phyloP scores from a whole-genome alignment of 305 asterid genomes.

The Rubia peregrina region DNA sequence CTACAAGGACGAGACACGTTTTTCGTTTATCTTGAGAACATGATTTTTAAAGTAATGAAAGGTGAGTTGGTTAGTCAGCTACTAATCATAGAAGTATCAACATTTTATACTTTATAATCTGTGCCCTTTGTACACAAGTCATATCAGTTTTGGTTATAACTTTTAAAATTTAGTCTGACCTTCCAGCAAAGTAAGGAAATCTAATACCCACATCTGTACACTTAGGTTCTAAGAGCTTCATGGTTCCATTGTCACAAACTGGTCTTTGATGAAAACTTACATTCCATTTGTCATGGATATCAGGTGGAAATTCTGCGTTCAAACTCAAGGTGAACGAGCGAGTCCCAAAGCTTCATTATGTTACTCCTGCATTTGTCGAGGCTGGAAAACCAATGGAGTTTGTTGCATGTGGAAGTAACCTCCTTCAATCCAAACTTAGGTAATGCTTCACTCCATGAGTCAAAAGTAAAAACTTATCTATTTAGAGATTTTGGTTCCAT shows the following conservation, averaged over 20 bases:
- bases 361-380: conserved; percentile 75
- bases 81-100: not conserved
- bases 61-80: conserved; percentile 36
- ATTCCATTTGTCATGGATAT: conserved; percentile 21
- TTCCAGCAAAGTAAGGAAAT: not conserved
- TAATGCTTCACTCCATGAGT: conserved; percentile 18
- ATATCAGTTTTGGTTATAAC: not conserved
- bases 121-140: not conserved
- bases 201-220: not conserved
- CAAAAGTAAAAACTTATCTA: conserved; percentile 7
- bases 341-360: conserved; percentile 70
- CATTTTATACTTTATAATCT: not conserved
- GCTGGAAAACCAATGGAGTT: conserved; percentile 91
- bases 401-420: conserved; percentile 76
- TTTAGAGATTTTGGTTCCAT: not conserved
- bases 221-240: not conserved
- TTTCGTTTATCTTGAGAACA: conserved; percentile 58
- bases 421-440: conserved; percentile 82
- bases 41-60: conserved; percentile 57
- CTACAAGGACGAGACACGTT: conserved; percentile 68
- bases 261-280: conserved; percentile 1
- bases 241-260: not conserved
- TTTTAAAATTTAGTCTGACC: not conserved
- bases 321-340: conserved; percentile 48
- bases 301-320: conserved; percentile 54